These are phyloP conservation scores for Podospora bellae-mahoneyi DNA, from an alignment of 495 filamentous ascomycete species.

Conservation along the genomic window DNA sequence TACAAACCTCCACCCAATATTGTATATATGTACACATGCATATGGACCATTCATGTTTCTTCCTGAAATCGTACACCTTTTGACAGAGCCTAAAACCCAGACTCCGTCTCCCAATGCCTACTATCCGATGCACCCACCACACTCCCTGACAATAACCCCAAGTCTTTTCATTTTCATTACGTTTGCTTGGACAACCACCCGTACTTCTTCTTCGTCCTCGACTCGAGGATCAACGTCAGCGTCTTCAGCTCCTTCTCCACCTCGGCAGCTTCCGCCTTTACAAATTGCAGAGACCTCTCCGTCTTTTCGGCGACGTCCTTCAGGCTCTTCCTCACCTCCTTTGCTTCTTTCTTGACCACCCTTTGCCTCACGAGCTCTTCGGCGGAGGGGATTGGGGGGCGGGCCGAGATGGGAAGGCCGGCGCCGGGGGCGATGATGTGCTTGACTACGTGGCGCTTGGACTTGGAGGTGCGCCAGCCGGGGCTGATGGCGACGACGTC, in stretches of 20 bases:
- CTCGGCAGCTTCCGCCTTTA: conserved; percentile 15
- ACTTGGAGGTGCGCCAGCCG: conserved; percentile 59
- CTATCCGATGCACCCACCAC: neutral
- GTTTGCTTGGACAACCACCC: neutral
- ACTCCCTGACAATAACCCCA: neutral
- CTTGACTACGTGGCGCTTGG: conserved; percentile 73
- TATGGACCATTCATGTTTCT: no score
- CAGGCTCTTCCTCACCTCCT: conserved; percentile 18
- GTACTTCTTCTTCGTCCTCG: neutral
- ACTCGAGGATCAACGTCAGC: neutral
- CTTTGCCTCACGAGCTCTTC: conserved; percentile 56
- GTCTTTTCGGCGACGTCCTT: conserved; percentile 7
- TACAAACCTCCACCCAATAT: no score
- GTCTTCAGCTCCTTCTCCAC: conserved; percentile 19
- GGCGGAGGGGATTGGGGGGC: conserved; percentile 61
- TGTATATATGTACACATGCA: no score
- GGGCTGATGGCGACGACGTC: conserved; percentile 77
- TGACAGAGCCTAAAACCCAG: no score
- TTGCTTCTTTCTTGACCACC: conserved; percentile 41
- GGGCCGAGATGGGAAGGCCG: conserved; percentile 56
- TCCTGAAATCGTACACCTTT: no score
- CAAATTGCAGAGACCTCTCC: conserved; percentile 16
- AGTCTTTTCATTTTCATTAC: neutral
- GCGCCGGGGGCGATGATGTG: conserved; percentile 68
- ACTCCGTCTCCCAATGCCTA: neutral